These are phyloP conservation scores for Barnettozyma populi DNA, from an alignment of 805 yeast species.

Conservation along the genomic window DNA sequence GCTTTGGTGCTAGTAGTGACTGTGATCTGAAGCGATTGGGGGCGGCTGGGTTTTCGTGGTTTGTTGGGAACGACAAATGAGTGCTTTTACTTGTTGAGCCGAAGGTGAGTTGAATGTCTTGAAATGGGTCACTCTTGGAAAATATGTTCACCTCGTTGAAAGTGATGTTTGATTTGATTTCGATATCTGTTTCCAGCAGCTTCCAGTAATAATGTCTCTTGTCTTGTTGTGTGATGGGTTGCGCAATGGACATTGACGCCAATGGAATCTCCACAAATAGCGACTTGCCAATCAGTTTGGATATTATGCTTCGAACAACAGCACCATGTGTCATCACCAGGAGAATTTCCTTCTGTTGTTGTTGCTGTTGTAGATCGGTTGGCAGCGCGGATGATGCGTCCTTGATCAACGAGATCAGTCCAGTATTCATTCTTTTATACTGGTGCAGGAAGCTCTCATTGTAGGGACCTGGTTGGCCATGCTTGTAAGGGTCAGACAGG, in stretches of 20 bases:
- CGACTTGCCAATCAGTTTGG: constrained; percentile 32
- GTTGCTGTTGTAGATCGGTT: constrained; percentile 16
- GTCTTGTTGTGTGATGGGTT: constrained; percentile 11
- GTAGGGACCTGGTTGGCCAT: constrained; percentile 40
- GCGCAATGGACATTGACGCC: constrained; percentile 24
- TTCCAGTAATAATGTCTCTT: constrained; percentile 17
- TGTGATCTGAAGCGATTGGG: constrained; percentile 20
- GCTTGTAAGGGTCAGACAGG: constrained; percentile 30
- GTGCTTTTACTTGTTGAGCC: constrained; percentile 1
- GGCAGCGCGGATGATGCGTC: constrained; percentile 24
- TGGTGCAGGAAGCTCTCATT: constrained; percentile 36
- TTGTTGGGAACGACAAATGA: constrained; percentile 18
- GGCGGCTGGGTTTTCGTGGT: constrained; percentile 13
- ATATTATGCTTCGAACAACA: constrained; percentile 34
- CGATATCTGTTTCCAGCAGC: constrained; percentile 24
- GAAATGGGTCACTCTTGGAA: constrained; percentile 20
- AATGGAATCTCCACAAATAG: constrained; percentile 37
- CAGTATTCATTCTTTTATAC: constrained; percentile 31
- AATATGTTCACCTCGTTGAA: constrained; percentile 17
- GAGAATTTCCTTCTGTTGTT: constrained; percentile 25
- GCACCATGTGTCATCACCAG: constrained; percentile 41
- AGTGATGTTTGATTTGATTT: constrained; percentile 8
- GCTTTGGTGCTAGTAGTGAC: constrained; percentile 16
- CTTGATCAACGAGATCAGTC: constrained; percentile 30
- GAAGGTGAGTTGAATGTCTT: constrained; percentile 23